Base-by-base conservation (phyloP, 1,284 basidiomycete species). In the Tranzscheliella williamsii region DNA sequence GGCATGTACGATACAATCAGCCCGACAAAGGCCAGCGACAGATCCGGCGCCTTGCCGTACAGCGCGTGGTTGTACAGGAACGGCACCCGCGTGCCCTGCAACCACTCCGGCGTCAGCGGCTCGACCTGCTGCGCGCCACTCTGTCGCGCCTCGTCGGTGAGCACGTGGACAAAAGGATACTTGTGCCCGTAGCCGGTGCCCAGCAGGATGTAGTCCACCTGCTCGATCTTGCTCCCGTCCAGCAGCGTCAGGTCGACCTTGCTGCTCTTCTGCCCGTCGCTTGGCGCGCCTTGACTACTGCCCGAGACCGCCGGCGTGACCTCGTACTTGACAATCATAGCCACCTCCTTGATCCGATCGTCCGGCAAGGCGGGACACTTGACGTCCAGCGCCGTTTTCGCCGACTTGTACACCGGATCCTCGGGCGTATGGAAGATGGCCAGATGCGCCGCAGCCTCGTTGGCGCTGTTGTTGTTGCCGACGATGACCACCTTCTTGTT, bases 401-500 rank as follows among this genome's bases (percentile, higher is more conserved):
- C 30, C 30, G 53, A 51, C 16, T 55, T 24, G 31, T 57, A 66
- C 3, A 72, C 55, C 3, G 64, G 67, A n/a, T 53, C 24, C 2
- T 27, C 8, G 11, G 21, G 17, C 15, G 60, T 45, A n/a, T 53
- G 42, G 32, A 63, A 48, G 3, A 53, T 45, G 1, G 68, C 72
- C 3, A 74, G 38, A 34, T 74, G 72, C 2, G 70, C 58, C 2
- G 62, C 63, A 13, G 65, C 68, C 36, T 74, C 72, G 32, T 74
- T 74, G 9, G 67, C 51, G 24, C 43, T 50, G 26, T 72, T 70
- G 24, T 70, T 70, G 43, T 74, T 74, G 3, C 72, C 72, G 0
- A 72, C 67, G 21, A 73, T 63, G 1, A 73, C 56, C 18, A 73
- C 56, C 11, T 37, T 42, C 23, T 60, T 60, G 24, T 47, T 39